Evolutionary conservation across 192 early-diverging fungal species (phyloP).

Genomic region (Spizellomyces sp.): DNA sequence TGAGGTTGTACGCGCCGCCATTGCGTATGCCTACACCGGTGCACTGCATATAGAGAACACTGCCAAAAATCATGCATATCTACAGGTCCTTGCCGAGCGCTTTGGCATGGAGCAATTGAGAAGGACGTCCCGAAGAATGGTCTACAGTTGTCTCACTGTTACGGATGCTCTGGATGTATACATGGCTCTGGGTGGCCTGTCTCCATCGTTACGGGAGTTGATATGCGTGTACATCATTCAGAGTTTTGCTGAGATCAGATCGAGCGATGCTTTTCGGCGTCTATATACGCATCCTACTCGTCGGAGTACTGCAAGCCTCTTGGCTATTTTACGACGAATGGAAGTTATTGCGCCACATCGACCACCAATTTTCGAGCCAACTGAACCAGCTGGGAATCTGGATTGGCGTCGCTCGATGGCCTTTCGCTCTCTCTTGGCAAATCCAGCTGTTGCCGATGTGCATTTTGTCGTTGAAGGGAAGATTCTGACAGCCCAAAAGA

Average conservation of each 20-base stretch:
- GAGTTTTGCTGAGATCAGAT: too few relatives aligned
- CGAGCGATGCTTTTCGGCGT: too few relatives aligned
- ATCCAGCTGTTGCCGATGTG: conserved; percentile 31
- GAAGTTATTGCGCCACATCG: not conserved
- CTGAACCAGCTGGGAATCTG: conserved; percentile 2
- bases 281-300: too few relatives aligned
- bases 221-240: too few relatives aligned
- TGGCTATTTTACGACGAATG: too few relatives aligned
- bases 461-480: conserved; percentile 33
- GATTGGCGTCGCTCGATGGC: conserved; percentile 12
- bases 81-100: conserved; percentile 20
- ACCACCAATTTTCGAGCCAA: not conserved
- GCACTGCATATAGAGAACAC: not conserved
- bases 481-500: conserved; percentile 32
- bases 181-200: too few relatives aligned
- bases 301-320: too few relatives aligned
- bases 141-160: not conserved
- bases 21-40: conserved; percentile 27
- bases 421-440: conserved; percentile 24
- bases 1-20: conserved; percentile 7
- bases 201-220: too few relatives aligned
- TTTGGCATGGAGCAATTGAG: not conserved
- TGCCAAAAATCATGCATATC: not conserved
- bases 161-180: too few relatives aligned
- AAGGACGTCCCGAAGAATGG: not conserved